Percentiles rank a stretch among this genome's conserved stretches.
These are phyloP conservation scores for Pseudocercospora crystallina DNA, from an alignment of 2,329 filamentous ascomycete genomes.

Conservation along the genomic window DNA sequence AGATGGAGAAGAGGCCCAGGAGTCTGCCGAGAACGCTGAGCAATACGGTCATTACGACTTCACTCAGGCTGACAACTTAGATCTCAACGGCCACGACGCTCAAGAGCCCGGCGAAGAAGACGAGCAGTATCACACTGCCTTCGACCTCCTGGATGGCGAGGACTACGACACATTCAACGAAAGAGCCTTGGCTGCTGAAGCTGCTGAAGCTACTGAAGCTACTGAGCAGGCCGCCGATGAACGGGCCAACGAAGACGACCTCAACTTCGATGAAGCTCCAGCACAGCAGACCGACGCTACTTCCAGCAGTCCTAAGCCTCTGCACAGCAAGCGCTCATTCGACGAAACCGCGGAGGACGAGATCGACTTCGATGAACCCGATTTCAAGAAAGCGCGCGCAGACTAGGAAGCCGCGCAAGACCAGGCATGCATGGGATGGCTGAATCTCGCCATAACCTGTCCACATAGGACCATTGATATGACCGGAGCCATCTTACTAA, in stretches of 20 bases:
- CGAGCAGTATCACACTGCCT: slow-evolving; percentile 20
- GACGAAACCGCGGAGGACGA: slow-evolving; percentile 30
- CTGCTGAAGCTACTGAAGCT: slow-evolving; percentile 1
- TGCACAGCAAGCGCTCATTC: slow-evolving; percentile 34
- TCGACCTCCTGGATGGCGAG: slow-evolving; percentile 23
- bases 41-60: slow-evolving; percentile 4
- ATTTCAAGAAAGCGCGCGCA: slow-evolving; percentile 26
- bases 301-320: slow-evolving; percentile 19
- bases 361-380: slow-evolving; percentile 27
- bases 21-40: slow-evolving; percentile 7
- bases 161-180: slow-evolving; percentile 19
- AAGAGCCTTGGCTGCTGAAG: slow-evolving; percentile 11
- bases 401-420: slow-evolving; percentile 2
- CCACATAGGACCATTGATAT: too few relatives aligned
- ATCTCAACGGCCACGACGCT: slow-evolving; percentile 11
- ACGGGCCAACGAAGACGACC: slow-evolving; percentile 22
- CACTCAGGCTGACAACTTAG: slow-evolving; percentile 12
- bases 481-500: too few relatives aligned
- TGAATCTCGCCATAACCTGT: too few relatives aligned
- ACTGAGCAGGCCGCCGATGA: slow-evolving; percentile 4
- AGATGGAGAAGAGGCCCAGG: slow-evolving; percentile 9
- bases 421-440: too few relatives aligned
- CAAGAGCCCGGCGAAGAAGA: slow-evolving; percentile 19
- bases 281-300: slow-evolving; percentile 1
- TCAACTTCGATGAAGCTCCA: slow-evolving; percentile 25